Percentiles rank a stretch among this genome's conserved stretches.
Evolutionary conservation across 495 filamentous ascomycete species (phyloP).

Genomic region (Talaromyces liani): DNA sequence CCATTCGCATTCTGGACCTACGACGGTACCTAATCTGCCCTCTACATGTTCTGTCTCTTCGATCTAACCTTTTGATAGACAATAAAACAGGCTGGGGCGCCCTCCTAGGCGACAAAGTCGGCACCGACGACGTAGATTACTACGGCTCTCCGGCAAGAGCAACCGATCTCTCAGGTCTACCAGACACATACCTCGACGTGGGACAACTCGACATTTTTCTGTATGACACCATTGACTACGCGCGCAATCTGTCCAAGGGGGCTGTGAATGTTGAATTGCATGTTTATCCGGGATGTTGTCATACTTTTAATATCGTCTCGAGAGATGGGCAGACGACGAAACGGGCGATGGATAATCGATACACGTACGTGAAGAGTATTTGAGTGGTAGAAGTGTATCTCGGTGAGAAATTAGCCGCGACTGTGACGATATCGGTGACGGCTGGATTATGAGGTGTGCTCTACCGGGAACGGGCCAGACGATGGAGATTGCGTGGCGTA

Average conservation of each 20-base stretch:
- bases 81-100: constrained; percentile 21
- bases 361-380: neutral
- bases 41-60: neutral
- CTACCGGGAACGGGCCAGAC: neutral
- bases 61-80: constrained; percentile 4
- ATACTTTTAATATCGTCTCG: constrained; percentile 20
- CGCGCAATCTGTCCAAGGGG: constrained; percentile 12
- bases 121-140: constrained; percentile 13
- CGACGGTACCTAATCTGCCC: neutral
- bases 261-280: constrained; percentile 20
- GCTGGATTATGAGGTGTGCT: neutral
- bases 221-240: constrained; percentile 15
- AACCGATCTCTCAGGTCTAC: constrained; percentile 15
- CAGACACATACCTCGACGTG: constrained; percentile 21
- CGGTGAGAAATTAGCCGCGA: neutral
- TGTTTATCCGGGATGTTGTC: constrained; percentile 18
- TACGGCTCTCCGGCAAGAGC: constrained; percentile 21
- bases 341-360: neutral
- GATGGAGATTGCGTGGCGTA: neutral
- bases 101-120: constrained; percentile 17
- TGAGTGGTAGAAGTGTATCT: neutral
- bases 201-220: constrained; percentile 20
- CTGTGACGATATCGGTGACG: neutral
- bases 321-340: neutral
- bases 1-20: constrained; percentile 21